Conservation (phyloP, 176 grass and related monocot species). For the Juncus effusus region DNA sequence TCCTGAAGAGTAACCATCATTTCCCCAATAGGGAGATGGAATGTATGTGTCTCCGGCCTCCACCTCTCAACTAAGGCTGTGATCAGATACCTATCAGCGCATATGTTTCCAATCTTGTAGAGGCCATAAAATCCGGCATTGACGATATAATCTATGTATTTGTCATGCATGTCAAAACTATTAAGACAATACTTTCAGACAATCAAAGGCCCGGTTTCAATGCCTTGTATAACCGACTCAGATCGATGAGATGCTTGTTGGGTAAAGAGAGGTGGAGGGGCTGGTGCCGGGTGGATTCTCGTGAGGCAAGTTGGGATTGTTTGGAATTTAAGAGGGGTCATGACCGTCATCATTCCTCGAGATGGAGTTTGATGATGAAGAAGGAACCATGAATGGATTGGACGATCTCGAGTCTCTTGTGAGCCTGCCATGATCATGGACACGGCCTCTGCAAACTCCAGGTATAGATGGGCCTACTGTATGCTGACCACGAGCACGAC, state of each 20-base stretch:
- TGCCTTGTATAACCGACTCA: not conserved
- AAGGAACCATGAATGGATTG: too few relatives aligned
- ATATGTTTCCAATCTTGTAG: conserved; percentile 16
- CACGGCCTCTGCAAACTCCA: not conserved
- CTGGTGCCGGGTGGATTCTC: not conserved
- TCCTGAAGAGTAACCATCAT: conserved; percentile 25
- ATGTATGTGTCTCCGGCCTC: conserved; percentile 20
- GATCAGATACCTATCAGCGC: not conserved
- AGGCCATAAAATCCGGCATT: conserved; percentile 9
- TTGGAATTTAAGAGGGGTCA: too few relatives aligned
- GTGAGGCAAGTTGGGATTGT: too few relatives aligned
- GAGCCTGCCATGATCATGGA: not conserved
- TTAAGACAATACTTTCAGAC: not conserved
- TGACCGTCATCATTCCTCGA: too few relatives aligned
- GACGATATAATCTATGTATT: conserved; percentile 7
- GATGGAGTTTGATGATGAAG: too few relatives aligned
- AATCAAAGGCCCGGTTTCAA: not conserved
- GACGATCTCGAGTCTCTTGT: too few relatives aligned
- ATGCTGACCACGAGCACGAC: not conserved
- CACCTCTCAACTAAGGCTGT: conserved; percentile 16
- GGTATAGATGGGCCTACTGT: too few relatives aligned
- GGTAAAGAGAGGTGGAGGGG: conserved; percentile 4
- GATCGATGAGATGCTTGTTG: conserved; percentile 5
- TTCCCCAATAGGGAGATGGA: conserved; percentile 15
- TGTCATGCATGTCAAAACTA: not conserved